These are phyloP conservation scores for Macaranga tanarius DNA, from an alignment of 441 rosid genomes.

Conservation along the genomic window DNA sequence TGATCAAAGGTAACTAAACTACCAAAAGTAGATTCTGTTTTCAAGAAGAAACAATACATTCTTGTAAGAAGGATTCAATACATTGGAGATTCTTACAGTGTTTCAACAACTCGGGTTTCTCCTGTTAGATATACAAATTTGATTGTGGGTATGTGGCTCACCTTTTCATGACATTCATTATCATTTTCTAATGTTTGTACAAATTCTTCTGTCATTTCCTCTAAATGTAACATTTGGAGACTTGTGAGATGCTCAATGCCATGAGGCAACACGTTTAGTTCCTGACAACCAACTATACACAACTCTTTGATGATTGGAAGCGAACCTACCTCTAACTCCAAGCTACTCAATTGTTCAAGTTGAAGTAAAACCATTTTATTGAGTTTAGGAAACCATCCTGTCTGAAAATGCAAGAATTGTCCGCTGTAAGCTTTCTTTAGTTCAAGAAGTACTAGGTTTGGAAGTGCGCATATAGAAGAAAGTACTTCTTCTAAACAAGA, in stretches of 20 bases:
- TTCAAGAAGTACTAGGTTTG: constrained; percentile 38
- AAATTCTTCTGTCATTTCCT: constrained; percentile 27
- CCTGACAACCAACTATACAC: constrained; percentile 25
- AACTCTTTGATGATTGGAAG: constrained; percentile 30
- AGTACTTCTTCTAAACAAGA: constrained; percentile 33
- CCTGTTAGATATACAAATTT: constrained; percentile 16
- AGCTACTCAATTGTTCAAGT: constrained; percentile 10
- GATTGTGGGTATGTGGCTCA: constrained; percentile 24
- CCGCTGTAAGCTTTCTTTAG: constrained; percentile 39
- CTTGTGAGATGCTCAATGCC: constrained; percentile 25
- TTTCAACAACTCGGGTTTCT: constrained; percentile 24
- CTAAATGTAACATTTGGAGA: constrained; percentile 28
- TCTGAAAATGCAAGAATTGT: constrained; percentile 26
- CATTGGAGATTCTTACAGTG: constrained; percentile 14
- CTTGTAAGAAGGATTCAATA: not conserved
- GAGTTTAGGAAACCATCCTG: constrained; percentile 39
- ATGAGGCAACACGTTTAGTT: constrained; percentile 23
- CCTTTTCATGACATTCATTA: constrained; percentile 18
- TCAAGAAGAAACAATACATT: not conserved
- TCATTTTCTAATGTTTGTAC: constrained; percentile 3
- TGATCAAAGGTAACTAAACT: not conserved
- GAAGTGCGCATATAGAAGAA: constrained; percentile 31
- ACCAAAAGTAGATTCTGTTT: too few species aligned
- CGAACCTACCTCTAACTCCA: constrained; percentile 24
- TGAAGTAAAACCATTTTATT: constrained; percentile 24